A percentile compares a stretch with the other conserved stretches of the same genome.
phyloP scores from a whole-genome alignment of 352 stramenopile genomes.

The Globisporangium orthogonon region DNA sequence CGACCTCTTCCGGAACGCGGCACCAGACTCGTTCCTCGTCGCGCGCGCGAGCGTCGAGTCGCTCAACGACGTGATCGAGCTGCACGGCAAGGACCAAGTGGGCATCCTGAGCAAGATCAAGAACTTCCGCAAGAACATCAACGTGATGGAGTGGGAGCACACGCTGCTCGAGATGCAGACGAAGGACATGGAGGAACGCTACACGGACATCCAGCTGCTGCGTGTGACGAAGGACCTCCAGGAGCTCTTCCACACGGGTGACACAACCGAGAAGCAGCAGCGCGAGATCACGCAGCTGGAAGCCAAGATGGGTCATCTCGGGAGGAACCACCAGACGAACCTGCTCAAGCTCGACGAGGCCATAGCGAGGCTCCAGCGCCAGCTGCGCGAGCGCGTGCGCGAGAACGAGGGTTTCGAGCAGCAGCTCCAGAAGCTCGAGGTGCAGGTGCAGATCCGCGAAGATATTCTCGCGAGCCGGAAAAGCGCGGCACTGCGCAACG shows the following conservation, averaged over 20 bases:
- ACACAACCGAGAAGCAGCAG: constrained; percentile 74
- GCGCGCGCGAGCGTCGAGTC: constrained; percentile 69
- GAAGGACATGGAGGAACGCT: constrained; percentile 87
- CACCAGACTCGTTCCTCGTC: constrained; percentile 62
- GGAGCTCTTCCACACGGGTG: constrained; percentile 82
- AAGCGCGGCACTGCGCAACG: constrained; percentile 33
- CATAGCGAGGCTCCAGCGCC: constrained; percentile 38
- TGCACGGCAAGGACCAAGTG: constrained; percentile 85
- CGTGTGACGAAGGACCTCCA: constrained; percentile 92
- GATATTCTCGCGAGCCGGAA: constrained; percentile 79
- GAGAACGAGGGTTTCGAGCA: constrained; percentile 81
- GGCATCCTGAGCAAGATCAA: constrained; percentile 84
- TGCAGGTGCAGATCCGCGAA: constrained; percentile 84
- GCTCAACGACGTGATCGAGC: constrained; percentile 84
- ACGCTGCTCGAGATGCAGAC: constrained; percentile 71
- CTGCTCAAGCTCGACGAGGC: constrained; percentile 59
- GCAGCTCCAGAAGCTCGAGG: constrained; percentile 73
- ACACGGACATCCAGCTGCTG: constrained; percentile 91
- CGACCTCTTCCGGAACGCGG: constrained; percentile 23
- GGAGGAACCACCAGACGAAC: constrained; percentile 50
- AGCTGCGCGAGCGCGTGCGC: constrained; percentile 55
- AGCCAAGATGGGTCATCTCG: constrained; percentile 60
- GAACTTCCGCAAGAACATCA: constrained; percentile 93
- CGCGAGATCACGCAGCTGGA: constrained; percentile 67
- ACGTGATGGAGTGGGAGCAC: constrained; percentile 92